phyloP scores from a whole-genome alignment of 2,329 filamentous ascomycete species.

The Dothideomycetidae sp. region DNA sequence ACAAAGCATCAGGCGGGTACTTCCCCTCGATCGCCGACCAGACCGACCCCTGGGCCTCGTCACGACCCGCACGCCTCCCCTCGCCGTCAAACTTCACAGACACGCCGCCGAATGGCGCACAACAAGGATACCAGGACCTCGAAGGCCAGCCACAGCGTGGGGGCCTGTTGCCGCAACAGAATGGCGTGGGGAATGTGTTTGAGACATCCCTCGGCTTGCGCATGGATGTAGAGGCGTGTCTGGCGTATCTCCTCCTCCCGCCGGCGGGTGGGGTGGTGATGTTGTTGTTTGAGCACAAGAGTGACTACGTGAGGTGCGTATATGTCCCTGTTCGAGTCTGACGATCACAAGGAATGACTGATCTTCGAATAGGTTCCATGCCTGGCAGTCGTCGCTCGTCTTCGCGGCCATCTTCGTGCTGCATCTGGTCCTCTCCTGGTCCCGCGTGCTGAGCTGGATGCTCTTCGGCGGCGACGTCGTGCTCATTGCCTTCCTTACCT shows the following conservation, averaged over 20 bases:
- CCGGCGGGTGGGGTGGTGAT: constrained; percentile 75
- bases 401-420: constrained; percentile 45
- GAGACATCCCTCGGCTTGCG: constrained; percentile 79
- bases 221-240: constrained; percentile 76
- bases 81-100: constrained; percentile 20
- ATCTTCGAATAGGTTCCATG: constrained; percentile 57
- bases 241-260: constrained; percentile 76
- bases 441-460: constrained; percentile 67
- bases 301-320: constrained; percentile 80
- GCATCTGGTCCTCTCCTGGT: constrained; percentile 80
- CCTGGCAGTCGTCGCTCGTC: constrained; percentile 54
- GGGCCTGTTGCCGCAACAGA: constrained; percentile 28
- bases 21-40: constrained; percentile 16
- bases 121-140: constrained; percentile 12
- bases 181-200: constrained; percentile 60
- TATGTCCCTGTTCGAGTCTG: not conserved
- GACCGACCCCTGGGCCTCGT: constrained; percentile 27
- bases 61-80: constrained; percentile 27
- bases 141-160: constrained; percentile 16
- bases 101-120: constrained; percentile 20
- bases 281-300: constrained; percentile 79
- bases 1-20: constrained; percentile 14
- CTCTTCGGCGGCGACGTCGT: constrained; percentile 62
- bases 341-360: not conserved
- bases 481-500: constrained; percentile 60